phyloP scores from a whole-genome alignment of 2,329 filamentous ascomycete genomes.

The Dryadomyces quercivorus region DNA sequence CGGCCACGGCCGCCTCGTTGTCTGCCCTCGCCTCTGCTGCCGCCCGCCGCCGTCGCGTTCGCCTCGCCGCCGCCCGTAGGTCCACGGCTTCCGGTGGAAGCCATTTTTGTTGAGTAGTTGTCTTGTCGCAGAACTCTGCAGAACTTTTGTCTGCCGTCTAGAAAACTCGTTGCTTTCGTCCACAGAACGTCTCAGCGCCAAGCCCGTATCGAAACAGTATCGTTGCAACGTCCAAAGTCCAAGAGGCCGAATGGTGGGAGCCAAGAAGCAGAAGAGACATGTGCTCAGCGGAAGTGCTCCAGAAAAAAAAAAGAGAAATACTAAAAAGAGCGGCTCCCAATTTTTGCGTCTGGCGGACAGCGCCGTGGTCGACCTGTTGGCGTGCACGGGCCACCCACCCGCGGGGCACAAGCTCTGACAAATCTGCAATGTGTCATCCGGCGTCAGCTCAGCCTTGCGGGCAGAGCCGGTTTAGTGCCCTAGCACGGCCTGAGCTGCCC shows the following conservation, averaged over 20 bases:
- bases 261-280: background rate
- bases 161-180: background rate
- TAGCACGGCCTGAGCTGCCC: no score
- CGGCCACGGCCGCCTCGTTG: conserved; percentile 17
- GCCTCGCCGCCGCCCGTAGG: background rate
- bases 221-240: background rate
- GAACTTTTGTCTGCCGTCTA: no score
- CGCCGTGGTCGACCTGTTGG: no score
- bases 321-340: background rate
- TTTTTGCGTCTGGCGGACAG: no score
- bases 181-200: background rate
- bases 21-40: conserved; percentile 1
- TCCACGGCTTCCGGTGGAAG: conserved; percentile 1
- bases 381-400: background rate
- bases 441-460: background rate
- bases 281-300: background rate
- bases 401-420: background rate
- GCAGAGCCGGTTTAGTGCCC: background rate
- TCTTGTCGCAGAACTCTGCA: background rate
- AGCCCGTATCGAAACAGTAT: no score
- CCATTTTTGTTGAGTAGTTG: background rate
- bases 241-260: background rate
- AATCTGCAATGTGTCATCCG: background rate
- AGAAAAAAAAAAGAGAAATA: background rate
- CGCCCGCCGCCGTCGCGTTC: background rate